Conservation (phyloP, 2,329 filamentous ascomycete genomes). For the Penicillium expansum region DNA sequence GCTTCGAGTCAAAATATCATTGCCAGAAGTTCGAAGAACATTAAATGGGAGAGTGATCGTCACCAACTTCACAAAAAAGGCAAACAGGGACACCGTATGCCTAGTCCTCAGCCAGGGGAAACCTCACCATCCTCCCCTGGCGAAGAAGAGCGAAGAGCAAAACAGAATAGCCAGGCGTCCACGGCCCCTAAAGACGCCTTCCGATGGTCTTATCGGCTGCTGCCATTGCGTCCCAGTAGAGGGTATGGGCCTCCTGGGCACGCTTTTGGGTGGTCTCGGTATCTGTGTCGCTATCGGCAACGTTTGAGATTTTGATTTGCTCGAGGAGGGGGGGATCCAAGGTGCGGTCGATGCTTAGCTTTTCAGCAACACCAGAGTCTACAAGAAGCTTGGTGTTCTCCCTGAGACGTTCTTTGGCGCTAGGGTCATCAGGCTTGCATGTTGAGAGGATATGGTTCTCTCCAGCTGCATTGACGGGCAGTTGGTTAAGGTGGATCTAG, state of each 20-base stretch:
- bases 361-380: neutral
- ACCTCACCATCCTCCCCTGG: neutral
- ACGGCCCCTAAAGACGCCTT: neutral
- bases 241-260: neutral
- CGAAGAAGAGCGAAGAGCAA: neutral
- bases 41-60: neutral
- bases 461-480: neutral
- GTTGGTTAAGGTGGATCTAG: neutral
- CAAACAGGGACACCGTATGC: neutral
- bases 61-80: neutral
- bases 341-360: neutral
- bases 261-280: neutral
- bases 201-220: neutral
- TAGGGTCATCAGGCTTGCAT: neutral
- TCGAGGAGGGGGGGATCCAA: neutral
- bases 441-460: neutral
- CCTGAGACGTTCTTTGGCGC: neutral
- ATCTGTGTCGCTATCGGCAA: neutral
- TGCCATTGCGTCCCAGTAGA: neutral
- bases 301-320: accelerated
- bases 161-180: neutral
- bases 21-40: neutral
- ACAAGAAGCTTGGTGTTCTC: neutral
- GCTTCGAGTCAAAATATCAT: too few relatives aligned
- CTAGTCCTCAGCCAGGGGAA: neutral